phyloP scores from a whole-genome alignment of 2,329 filamentous ascomycete species.

The Cordyceps fumosorosea region DNA sequence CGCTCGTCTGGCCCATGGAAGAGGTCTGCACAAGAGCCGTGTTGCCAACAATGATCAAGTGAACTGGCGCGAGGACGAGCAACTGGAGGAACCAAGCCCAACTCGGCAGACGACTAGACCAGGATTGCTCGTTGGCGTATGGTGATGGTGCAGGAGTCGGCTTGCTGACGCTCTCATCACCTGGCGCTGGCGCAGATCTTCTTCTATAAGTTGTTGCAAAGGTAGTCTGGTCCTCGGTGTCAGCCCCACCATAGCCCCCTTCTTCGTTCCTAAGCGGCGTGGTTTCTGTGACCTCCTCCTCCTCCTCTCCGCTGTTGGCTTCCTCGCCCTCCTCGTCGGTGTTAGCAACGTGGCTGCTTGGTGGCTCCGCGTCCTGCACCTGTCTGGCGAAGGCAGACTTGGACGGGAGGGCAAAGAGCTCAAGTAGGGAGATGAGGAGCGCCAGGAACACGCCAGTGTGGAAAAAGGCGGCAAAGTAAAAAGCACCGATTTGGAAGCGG shows the following conservation, averaged over 20 bases:
- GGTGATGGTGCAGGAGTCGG: conserved; percentile 26
- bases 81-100: conserved; percentile 90
- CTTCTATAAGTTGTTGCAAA: conserved; percentile 51
- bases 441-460: conserved; percentile 70
- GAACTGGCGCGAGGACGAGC: conserved; percentile 69
- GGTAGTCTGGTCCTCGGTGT: conserved; percentile 37
- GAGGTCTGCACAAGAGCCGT: conserved; percentile 66
- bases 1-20: conserved; percentile 70
- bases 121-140: conserved; percentile 72
- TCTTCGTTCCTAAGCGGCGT: conserved; percentile 44
- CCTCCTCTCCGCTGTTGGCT: conserved; percentile 15
- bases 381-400: conserved; percentile 64
- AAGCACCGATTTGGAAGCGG: conserved; percentile 62
- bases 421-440: conserved; percentile 66
- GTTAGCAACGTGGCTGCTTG: conserved; percentile 1
- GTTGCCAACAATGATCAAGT: conserved; percentile 70
- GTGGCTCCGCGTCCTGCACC: conserved; percentile 37
- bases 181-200: conserved; percentile 26
- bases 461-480: conserved; percentile 78
- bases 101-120: conserved; percentile 71
- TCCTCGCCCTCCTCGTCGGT: conserved; percentile 10
- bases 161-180: conserved; percentile 28
- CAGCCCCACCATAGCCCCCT: conserved; percentile 24
- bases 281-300: conserved; percentile 38
- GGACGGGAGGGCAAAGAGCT: conserved; percentile 68